A percentile compares a stretch with the other conserved stretches of the same genome.
Conservation (phyloP, 164 flowering plant species). For the Liriodendron chinense region DNA sequence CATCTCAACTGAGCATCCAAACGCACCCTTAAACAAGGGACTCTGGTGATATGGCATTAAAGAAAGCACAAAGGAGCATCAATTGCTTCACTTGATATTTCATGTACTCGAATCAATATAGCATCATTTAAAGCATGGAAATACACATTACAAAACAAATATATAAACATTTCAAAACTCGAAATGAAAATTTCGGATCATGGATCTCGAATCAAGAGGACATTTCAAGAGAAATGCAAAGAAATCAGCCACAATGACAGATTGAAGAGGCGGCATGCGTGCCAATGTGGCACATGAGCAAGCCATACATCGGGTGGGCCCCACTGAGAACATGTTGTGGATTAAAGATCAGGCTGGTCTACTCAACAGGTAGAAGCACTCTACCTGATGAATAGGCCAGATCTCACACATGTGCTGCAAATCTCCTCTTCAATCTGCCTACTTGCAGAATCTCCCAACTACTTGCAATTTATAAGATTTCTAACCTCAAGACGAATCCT, state of each 20-base stretch:
- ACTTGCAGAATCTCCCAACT: not conserved
- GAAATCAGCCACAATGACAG: not conserved
- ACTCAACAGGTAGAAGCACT: not conserved
- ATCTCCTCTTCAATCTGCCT: not conserved
- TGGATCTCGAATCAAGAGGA: not conserved
- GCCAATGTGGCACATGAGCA: not conserved
- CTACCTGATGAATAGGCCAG: not conserved
- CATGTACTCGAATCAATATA: not conserved
- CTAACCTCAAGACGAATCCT: constrained; percentile 14
- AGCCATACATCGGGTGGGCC: not conserved
- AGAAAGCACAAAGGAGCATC: not conserved
- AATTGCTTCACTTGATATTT: not conserved
- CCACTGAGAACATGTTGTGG: not conserved
- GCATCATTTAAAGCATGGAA: not conserved
- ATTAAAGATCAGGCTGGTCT: not conserved
- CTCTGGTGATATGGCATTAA: not conserved
- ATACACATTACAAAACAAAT: not conserved
- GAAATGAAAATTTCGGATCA: not conserved
- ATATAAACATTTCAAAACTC: not conserved
- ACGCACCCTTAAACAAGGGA: not conserved
- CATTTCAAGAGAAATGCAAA: not conserved
- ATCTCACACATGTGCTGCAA: not conserved
- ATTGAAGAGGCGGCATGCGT: not conserved
- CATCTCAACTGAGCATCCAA: not conserved
- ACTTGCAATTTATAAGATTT: not conserved